Percentiles rank a stretch among this genome's conserved stretches.
phyloP scores from a whole-genome alignment of 2,329 filamentous ascomycete species.

The Cylindrodendrum hubeiense region DNA sequence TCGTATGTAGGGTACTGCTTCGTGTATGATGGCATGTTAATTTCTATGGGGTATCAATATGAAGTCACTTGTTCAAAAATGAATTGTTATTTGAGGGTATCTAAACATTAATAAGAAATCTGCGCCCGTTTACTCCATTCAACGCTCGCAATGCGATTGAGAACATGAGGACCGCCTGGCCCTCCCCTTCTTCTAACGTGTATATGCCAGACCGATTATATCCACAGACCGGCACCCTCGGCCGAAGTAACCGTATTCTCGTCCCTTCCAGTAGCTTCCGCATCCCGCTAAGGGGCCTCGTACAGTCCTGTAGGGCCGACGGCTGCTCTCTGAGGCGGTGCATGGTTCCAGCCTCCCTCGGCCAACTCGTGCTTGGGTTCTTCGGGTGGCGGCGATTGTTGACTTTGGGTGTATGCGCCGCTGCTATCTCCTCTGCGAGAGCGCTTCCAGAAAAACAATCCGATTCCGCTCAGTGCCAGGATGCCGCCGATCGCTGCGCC shows the following conservation, averaged over 20 bases:
- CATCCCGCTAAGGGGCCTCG: neutral
- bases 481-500: constrained; percentile 39
- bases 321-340: neutral
- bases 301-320: neutral
- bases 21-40: too few relatives aligned
- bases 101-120: neutral
- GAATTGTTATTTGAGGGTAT: neutral
- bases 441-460: constrained; percentile 40
- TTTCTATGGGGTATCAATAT: too few relatives aligned
- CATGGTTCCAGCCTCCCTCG: neutral
- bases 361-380: constrained; percentile 4
- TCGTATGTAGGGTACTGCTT: too few relatives aligned
- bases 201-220: neutral
- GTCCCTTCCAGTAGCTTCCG: neutral
- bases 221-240: neutral
- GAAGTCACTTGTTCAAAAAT: neutral
- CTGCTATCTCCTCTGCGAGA: constrained; percentile 22
- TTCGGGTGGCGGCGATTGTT: neutral
- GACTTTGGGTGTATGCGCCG: constrained; percentile 10
- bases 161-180: neutral
- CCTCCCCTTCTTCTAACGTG: neutral
- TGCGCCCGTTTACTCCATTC: neutral
- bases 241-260: neutral
- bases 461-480: constrained; percentile 27
- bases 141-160: neutral